Conservation (phyloP, 208 protist genomes). For the Balamuthia mandrillaris region DNA sequence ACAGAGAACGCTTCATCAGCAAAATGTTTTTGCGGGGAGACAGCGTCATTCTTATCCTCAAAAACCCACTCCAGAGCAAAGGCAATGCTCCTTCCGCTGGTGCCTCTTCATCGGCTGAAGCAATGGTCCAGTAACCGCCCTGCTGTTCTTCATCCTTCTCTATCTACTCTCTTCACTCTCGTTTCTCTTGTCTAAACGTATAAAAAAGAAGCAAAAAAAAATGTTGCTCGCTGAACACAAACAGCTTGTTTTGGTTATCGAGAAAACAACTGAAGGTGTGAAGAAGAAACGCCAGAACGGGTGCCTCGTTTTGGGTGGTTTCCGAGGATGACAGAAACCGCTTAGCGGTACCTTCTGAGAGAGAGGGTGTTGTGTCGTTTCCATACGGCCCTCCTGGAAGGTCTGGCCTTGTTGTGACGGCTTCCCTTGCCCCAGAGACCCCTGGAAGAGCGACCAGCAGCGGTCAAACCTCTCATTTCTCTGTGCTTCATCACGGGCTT, state of each 20-base stretch:
- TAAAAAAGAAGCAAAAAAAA: no score
- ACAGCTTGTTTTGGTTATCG: no score
- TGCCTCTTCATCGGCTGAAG: no score
- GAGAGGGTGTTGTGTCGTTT: slow-evolving; percentile 95
- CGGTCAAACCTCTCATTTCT: slow-evolving; percentile 97
- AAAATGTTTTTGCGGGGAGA: slow-evolving; percentile 98
- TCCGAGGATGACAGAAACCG: background rate
- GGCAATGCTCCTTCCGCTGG: background rate
- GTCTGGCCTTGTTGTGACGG: slow-evolving; percentile 85
- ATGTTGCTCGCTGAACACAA: no score
- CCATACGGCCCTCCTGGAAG: slow-evolving; percentile 93
- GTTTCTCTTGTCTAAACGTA: no score
- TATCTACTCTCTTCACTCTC: no score
- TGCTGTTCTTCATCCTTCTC: no score
- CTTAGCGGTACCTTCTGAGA: slow-evolving; percentile 88
- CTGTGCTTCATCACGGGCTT: slow-evolving; percentile 93
- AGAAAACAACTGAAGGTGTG: no score
- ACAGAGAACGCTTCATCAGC: slow-evolving; percentile 76
- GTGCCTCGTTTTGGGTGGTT: no score
- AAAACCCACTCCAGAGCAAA: slow-evolving; percentile 75
- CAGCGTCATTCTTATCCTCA: slow-evolving; percentile 97
- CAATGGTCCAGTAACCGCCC: no score
- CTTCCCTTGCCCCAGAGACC: slow-evolving; percentile 93
- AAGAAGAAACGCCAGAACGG: no score
- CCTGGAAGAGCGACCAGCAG: slow-evolving; percentile 91